Percentiles rank a stretch among this genome's conserved stretches.
Evolutionary conservation across 306 rosid species (phyloP).

Genomic region (Citrullus mucosospermus): DNA sequence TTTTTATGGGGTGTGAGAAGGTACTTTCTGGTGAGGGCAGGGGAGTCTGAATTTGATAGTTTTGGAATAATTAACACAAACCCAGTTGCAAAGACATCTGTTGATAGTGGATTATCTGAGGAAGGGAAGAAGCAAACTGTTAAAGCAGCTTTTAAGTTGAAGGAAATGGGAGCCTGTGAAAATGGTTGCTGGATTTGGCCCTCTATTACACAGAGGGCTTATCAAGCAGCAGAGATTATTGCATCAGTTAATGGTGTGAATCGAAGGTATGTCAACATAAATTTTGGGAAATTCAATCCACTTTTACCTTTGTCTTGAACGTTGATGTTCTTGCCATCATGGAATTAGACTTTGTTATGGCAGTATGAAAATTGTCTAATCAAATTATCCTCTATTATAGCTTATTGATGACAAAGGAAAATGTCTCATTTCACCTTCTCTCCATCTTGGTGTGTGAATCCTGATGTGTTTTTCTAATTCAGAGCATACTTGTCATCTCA

Average conservation of each 20-base stretch:
- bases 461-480: too few species aligned
- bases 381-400: not conserved
- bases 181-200: conserved; percentile 92
- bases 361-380: not conserved
- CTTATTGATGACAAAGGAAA: too few species aligned
- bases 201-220: conserved; percentile 94
- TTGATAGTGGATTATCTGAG: conserved; percentile 72
- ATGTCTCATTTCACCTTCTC: too few species aligned
- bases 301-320: not conserved
- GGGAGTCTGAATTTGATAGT: conserved; percentile 83
- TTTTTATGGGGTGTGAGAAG: conserved; percentile 23
- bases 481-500: too few species aligned
- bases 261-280: conserved; percentile 36
- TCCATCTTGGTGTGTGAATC: too few species aligned
- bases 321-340: not conserved
- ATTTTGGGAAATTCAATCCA: not conserved
- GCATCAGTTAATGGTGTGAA: conserved; percentile 62
- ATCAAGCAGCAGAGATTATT: conserved; percentile 84
- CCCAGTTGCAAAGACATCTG: conserved; percentile 77
- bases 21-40: conserved; percentile 83
- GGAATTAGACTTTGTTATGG: not conserved
- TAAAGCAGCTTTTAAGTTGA: conserved; percentile 61
- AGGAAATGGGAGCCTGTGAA: conserved; percentile 78
- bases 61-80: conserved; percentile 75
- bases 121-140: conserved; percentile 64